phyloP scores from a whole-genome alignment of 2,329 filamentous ascomycete species.

The Aulographum hederae region DNA sequence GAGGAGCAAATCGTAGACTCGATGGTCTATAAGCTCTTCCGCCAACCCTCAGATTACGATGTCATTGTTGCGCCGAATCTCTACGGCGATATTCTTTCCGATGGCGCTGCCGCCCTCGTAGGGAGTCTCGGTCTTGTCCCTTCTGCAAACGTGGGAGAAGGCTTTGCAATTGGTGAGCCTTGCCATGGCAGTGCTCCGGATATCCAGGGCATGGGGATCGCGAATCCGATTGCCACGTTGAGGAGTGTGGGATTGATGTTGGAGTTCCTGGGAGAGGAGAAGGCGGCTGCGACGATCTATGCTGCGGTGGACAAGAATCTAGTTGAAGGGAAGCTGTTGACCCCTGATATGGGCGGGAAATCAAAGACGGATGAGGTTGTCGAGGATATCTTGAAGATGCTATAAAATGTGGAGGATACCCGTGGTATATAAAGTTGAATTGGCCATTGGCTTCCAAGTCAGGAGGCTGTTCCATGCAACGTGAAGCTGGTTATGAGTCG shows the following conservation, averaged over 20 bases:
- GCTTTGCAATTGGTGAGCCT: conserved; percentile 91
- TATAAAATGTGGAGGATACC: too few species aligned
- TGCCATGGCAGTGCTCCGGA: conserved; percentile 94
- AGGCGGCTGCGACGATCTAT: conserved; percentile 79
- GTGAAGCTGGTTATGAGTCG: too few species aligned
- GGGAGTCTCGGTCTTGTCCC: conserved; percentile 85
- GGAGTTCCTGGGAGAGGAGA: conserved; percentile 79
- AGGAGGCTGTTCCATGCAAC: too few species aligned
- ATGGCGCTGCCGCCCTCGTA: conserved; percentile 85
- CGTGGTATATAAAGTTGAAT: too few species aligned
- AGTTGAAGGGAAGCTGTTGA: conserved; percentile 64
- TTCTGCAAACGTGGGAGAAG: conserved; percentile 83
- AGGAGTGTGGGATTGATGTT: conserved; percentile 86
- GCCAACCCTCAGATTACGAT: conserved; percentile 86
- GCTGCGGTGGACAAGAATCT: conserved; percentile 80
- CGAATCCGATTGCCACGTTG: conserved; percentile 91
- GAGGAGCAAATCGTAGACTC: conserved; percentile 98
- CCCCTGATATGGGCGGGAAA: conserved; percentile 76
- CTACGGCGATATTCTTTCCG: conserved; percentile 92
- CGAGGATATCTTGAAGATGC: conserved; percentile 64
- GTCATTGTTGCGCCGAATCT: conserved; percentile 96
- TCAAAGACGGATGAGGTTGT: conserved; percentile 76
- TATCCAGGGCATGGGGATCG: conserved; percentile 80
- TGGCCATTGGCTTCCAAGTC: too few species aligned
- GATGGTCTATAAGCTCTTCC: conserved; percentile 99